These are phyloP conservation scores for Serendipita indica DNA, from an alignment of 768 basidiomycete species.

Conservation along the genomic window DNA sequence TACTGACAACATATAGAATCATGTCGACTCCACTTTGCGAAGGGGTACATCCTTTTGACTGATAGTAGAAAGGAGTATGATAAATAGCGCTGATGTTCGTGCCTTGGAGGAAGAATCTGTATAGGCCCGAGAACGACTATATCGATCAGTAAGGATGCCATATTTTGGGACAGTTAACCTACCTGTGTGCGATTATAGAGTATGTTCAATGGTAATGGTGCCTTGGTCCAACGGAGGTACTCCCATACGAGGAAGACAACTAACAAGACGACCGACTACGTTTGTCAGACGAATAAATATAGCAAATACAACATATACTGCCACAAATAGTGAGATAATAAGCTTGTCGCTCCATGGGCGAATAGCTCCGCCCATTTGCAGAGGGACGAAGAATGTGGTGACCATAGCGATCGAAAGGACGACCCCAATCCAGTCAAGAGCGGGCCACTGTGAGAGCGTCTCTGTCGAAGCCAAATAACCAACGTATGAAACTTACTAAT, in stretches of 20 bases:
- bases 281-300: too few species aligned
- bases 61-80: too few species aligned
- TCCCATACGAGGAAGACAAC: conserved; percentile 23
- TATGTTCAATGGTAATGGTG: conserved; percentile 24
- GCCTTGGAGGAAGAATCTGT: too few species aligned
- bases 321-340: too few species aligned
- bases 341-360: conserved; percentile 5
- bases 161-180: not conserved
- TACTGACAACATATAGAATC: conserved; percentile 19
- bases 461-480: too few species aligned
- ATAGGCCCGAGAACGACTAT: not conserved
- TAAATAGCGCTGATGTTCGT: too few species aligned
- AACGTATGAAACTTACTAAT: too few species aligned
- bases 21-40: conserved; percentile 25
- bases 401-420: not conserved
- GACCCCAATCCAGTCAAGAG: not conserved
- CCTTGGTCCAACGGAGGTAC: conserved; percentile 21
- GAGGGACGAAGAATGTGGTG: not conserved
- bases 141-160: not conserved
- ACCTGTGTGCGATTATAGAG: conserved; percentile 18
- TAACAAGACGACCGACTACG: conserved; percentile 17
- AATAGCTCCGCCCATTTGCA: not conserved
- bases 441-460: not conserved
- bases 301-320: conserved; percentile 15
- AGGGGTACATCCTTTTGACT: too few species aligned